Evolutionary conservation across 2,329 filamentous ascomycete genomes (phyloP).

Genomic region (Colletotrichum acutatum): DNA sequence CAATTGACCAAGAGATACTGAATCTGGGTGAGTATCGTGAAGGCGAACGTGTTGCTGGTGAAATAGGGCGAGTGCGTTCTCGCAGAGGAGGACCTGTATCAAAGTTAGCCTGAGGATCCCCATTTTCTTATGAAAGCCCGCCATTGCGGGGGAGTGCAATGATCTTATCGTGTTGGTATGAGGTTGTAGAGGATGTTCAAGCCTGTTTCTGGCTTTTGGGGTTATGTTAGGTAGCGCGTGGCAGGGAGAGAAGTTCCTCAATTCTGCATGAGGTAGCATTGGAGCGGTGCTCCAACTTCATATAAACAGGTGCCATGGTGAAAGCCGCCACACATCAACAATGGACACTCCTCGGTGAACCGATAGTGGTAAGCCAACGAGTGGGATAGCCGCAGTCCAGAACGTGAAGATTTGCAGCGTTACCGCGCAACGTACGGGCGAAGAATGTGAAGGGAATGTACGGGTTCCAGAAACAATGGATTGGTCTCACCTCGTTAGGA

Average conservation of each 20-base stretch:
- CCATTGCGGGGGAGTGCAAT: constrained; percentile 24
- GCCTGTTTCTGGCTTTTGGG: neutral
- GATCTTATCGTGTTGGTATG: constrained; percentile 14
- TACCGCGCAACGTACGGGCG: constrained; percentile 32
- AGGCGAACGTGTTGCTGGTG: constrained; percentile 34
- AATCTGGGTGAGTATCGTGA: constrained; percentile 11
- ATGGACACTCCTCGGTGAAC: neutral
- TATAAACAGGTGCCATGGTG: constrained; percentile 1
- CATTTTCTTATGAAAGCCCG: constrained; percentile 12
- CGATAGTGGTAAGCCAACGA: neutral
- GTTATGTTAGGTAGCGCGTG: neutral
- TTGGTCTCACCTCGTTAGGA: constrained; percentile 32
- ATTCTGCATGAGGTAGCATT: neutral
- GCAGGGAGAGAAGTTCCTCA: neutral
- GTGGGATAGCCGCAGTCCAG: constrained; percentile 2
- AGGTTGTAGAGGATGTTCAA: neutral
- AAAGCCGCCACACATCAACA: constrained; percentile 6
- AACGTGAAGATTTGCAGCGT: constrained; percentile 3
- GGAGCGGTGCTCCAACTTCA: constrained; percentile 3
- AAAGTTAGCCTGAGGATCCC: constrained; percentile 32
- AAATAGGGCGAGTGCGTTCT: constrained; percentile 22
- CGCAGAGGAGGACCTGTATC: constrained; percentile 31
- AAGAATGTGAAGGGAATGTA: constrained; percentile 21
- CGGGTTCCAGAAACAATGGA: constrained; percentile 31
- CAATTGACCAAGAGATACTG: constrained; percentile 32